Base-by-base conservation (phyloP, 2,329 filamentous ascomycete genomes). In the Trichophyton simii region DNA sequence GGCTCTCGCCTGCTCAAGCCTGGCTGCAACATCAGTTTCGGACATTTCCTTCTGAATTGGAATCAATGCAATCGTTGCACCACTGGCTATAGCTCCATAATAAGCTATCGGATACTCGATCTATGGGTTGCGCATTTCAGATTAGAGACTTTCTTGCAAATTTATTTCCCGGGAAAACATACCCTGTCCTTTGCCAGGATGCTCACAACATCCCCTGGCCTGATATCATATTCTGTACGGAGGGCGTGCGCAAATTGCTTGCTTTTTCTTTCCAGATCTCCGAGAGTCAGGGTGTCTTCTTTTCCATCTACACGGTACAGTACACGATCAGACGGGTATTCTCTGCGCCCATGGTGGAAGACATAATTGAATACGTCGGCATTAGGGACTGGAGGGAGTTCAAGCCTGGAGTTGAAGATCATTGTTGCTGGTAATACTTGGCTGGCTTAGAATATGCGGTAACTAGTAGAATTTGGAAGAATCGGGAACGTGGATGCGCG, bases 41-140 rank as follows among this genome's bases (percentile, higher is more conserved):
- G 61, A 62, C 31, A 69, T 62, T 55, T 62, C 67, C 13, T 64
- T 64, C 48, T 69, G 67, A 11, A 67, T 60, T 11, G 67, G 67
- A 46, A 69, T 67, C 31, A 63, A 64, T 20, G 64, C 64, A 36
- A 69, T 63, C 2, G 63, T 66, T 13, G 66, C 68, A 13, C 68
- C 68, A n/a, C 67, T 63, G 28, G 68, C 68, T 6, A 69, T 54
- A 3, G 60, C 62, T 9, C 65, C 67, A 36, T 64, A 67, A 63
- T 66, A 68, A 25, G 65, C 66, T 36, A 69, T 65, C 1, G 68
- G 68, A 55, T 68, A 69, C 48, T 66, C 58, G 31, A 69, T 66
- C 65, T 69, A n/a, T 9, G 44, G 11, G 7, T 15, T 25, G 25
- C 57, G 38, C 44, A 18, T 38, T 55, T 13, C 46, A 6, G 3